phyloP scores from a whole-genome alignment of 140 eudicot genomes.

The Senecio squalidus region DNA sequence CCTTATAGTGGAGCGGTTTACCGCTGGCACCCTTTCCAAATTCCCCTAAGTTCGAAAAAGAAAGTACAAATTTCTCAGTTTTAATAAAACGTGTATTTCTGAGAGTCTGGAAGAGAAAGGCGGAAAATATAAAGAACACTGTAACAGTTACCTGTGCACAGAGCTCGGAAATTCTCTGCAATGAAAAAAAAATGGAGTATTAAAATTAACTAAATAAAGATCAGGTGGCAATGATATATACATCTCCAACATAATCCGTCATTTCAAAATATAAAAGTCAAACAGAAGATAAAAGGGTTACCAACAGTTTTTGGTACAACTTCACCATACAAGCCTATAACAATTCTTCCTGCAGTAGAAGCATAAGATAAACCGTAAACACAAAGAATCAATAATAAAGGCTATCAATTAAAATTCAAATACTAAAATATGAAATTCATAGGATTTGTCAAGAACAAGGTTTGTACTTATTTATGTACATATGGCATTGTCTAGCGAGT shows the following conservation, averaged over 20 bases:
- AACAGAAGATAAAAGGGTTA: slow-evolving; percentile 27
- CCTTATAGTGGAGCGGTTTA: slow-evolving; percentile 68
- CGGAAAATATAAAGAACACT: neutral
- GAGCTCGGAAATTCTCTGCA: slow-evolving; percentile 91
- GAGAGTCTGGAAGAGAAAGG: neutral
- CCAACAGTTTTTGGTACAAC: slow-evolving; percentile 92
- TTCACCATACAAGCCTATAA: slow-evolving; percentile 82
- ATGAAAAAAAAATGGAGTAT: neutral
- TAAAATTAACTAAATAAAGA: neutral
- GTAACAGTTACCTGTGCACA: slow-evolving; percentile 75
- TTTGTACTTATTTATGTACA: neutral
- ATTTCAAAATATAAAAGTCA: slow-evolving; percentile 1
- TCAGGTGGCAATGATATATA: too few relatives aligned
- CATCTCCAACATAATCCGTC: too few relatives aligned
- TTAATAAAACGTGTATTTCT: neutral
- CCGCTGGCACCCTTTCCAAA: slow-evolving; percentile 70
- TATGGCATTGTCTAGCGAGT: neutral
- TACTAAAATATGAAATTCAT: neutral
- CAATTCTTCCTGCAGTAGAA: slow-evolving; percentile 68
- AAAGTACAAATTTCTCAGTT: neutral
- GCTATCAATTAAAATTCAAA: neutral
- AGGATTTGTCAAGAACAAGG: neutral
- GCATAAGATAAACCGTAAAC: slow-evolving; percentile 2
- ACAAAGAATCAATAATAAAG: neutral
- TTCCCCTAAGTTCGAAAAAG: slow-evolving; percentile 49